Conservation (phyloP, 2,329 filamentous ascomycete species). For the Aspergillus pseudonomiae region DNA sequence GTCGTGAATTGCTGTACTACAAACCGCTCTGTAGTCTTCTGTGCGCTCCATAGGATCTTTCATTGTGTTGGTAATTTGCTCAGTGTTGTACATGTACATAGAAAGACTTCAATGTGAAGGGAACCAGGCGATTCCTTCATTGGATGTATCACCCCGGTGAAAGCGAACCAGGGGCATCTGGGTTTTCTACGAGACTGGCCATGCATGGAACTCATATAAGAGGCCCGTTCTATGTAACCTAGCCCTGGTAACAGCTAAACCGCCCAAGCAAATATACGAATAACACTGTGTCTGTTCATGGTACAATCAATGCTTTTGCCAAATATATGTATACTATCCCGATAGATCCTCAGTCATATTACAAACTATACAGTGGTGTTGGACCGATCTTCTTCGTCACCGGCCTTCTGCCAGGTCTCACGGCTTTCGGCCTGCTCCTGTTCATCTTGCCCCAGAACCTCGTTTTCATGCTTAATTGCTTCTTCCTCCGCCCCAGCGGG, state of each 20-base stretch:
- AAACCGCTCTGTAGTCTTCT: neutral
- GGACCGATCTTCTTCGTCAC: constrained; percentile 49
- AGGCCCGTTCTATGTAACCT: neutral
- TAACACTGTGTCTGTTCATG: neutral
- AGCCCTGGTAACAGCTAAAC: neutral
- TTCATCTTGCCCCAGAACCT: constrained; percentile 42
- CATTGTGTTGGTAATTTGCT: neutral
- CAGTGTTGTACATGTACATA: neutral
- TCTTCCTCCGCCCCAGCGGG: constrained; percentile 37
- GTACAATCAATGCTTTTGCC: constrained; percentile 12
- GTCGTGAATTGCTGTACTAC: too few species aligned
- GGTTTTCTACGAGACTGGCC: neutral
- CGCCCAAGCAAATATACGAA: neutral
- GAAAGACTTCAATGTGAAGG: neutral
- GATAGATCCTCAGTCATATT: constrained; percentile 4
- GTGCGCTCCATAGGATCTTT: neutral
- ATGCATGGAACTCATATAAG: neutral
- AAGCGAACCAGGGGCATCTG: neutral
- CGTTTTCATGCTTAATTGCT: constrained; percentile 43
- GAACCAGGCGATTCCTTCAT: too few species aligned
- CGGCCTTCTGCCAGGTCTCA: constrained; percentile 48
- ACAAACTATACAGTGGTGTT: constrained; percentile 50
- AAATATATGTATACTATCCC: constrained; percentile 10
- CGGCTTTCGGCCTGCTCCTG: constrained; percentile 44
- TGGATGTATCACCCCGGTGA: too few species aligned